Conservation (phyloP, 2,329 filamentous ascomycete species). For the Xylaria arbuscula region DNA sequence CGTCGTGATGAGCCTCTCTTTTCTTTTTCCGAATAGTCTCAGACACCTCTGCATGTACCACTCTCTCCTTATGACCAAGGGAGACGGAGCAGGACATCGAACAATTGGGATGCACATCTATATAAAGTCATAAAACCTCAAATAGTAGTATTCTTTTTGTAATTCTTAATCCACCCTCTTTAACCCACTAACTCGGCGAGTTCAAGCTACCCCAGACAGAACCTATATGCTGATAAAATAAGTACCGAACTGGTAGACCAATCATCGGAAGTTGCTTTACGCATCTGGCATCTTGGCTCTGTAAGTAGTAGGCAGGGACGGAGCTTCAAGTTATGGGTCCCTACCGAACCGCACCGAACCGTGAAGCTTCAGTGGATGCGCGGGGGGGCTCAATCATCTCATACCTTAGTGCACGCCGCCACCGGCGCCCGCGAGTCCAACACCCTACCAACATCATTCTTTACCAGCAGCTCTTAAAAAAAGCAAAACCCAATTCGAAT, state of each 20-base stretch:
- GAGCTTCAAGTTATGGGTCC: neutral
- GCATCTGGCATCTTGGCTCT: constrained; percentile 9
- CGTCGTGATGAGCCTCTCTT: no score
- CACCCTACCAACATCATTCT: neutral
- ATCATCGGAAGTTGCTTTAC: constrained; percentile 13
- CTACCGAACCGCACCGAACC: neutral
- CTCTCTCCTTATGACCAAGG: no score
- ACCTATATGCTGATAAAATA: constrained; percentile 2
- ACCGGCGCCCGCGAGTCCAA: neutral
- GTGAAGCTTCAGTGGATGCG: constrained; percentile 2
- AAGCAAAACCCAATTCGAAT: neutral
- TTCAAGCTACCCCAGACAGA: constrained; percentile 1
- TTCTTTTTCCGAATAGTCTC: no score
- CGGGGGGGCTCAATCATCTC: neutral
- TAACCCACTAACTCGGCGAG: neutral
- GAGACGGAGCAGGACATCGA: no score
- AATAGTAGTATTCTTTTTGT: neutral
- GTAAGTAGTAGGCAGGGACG: no score
- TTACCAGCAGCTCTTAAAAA: neutral
- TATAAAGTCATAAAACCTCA: no score
- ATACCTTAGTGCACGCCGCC: neutral
- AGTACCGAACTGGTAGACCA: constrained; percentile 12
- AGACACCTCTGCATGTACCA: no score
- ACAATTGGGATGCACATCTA: no score
- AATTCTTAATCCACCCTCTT: neutral